These are phyloP conservation scores for Micractinium sp. DNA, from an alignment of 139 green algal species.

Conservation along the genomic window DNA sequence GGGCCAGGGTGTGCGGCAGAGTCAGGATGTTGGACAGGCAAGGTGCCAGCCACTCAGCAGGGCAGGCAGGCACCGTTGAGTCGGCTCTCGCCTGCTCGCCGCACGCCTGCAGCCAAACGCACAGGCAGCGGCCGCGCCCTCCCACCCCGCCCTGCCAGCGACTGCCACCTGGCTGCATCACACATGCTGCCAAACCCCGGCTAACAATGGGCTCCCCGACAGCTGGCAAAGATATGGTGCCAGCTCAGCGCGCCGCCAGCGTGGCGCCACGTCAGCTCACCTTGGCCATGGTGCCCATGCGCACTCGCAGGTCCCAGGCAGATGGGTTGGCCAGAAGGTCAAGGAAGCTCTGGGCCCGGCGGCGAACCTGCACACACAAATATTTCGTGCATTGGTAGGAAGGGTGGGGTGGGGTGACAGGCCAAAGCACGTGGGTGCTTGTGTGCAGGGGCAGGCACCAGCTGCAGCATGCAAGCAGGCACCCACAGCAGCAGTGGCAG, in stretches of 20 bases:
- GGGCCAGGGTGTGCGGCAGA: too few species aligned
- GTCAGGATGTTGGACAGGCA: too few species aligned
- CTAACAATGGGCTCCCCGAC: neutral
- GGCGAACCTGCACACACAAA: slow-evolving; percentile 5
- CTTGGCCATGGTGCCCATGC: slow-evolving; percentile 8
- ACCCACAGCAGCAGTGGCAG: neutral
- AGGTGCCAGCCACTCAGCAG: too few species aligned
- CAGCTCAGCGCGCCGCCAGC: too few species aligned
- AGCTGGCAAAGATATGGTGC: too few species aligned
- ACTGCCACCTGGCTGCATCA: too few species aligned
- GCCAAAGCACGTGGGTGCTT: neutral
- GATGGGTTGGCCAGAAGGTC: slow-evolving; percentile 19
- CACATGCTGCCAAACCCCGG: too few species aligned
- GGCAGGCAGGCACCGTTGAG: too few species aligned
- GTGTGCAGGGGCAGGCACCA: neutral
- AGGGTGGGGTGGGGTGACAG: neutral
- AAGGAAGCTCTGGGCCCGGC: slow-evolving; percentile 29
- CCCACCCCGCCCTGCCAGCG: too few species aligned
- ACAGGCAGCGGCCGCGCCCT: too few species aligned
- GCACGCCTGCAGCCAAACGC: too few species aligned
- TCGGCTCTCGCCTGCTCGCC: too few species aligned
- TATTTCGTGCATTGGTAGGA: neutral
- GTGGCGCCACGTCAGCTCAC: neutral
- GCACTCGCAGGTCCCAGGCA: slow-evolving; percentile 21
- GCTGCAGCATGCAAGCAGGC: neutral